Base-by-base conservation (phyloP, 2,329 filamentous ascomycete species). In the Trichoderma afroharzianum region DNA sequence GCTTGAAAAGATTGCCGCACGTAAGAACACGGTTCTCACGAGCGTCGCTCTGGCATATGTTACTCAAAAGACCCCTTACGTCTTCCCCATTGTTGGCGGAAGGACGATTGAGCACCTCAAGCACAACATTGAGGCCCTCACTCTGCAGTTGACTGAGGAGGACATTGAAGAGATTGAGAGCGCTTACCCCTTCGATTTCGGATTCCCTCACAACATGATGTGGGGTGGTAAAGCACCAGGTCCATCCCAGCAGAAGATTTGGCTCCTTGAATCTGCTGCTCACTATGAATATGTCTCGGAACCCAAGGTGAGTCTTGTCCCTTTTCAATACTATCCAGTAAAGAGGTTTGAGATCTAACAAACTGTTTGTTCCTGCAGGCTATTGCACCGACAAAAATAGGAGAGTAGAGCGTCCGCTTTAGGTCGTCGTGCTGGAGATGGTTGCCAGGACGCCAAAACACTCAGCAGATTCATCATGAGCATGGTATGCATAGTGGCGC, bases 71-170 rank as follows among this genome's bases (percentile, higher is more conserved):
- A 83, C 90, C 0, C 88, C 91, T 0, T 89, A 93, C 76, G 90
- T 94, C 14, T 93, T 93, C 77, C 92, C 92, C 1, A 89, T 94
- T 53, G 84, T 93, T 5, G 92, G 92, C 12, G 90, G 90, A 0
- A 86, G 91, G 12, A 93, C 90, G 75, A 79, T 92, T 11, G 88
- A 91, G 63, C 91, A 94, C 77, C 82, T 95, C 53, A 87, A 90
- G 77, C 85, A 85, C 71, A 94, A 93, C 76, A 91, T 94, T 74
- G 87, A 91, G 76, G 90, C 91, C 0, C 83, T 95, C 47, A 84
- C 83, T 1, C 81, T 94, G 55, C 81, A 85, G 69, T 82, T 95
- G 43, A 86, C 82, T 0, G 78, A 83, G 0, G 85, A 91, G 72
- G 90, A 95, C 57, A 87, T 95, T 30, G 80, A 87, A 47, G 86